These are phyloP conservation scores for Xylaria polymorpha DNA, from an alignment of 2,329 filamentous ascomycete species.

Conservation along the genomic window DNA sequence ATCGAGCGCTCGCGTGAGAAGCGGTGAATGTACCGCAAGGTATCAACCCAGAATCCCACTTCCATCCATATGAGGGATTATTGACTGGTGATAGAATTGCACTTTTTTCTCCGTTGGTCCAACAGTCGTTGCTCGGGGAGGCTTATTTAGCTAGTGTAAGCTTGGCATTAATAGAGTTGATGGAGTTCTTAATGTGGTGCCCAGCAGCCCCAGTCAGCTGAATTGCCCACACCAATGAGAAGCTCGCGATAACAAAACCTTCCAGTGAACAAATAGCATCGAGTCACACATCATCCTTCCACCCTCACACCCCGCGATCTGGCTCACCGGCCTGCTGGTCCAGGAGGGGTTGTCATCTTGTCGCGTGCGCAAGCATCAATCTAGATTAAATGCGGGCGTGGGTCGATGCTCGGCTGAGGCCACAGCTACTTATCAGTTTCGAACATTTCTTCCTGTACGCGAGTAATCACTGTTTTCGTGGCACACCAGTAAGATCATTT, in stretches of 20 bases:
- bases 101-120: constrained; percentile 10
- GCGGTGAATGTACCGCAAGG: constrained; percentile 27
- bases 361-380: constrained; percentile 26
- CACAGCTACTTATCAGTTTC: constrained; percentile 6
- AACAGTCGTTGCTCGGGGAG: constrained; percentile 5
- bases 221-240: constrained; percentile 31
- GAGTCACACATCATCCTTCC: constrained; percentile 24
- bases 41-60: constrained; percentile 18
- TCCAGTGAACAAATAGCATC: constrained; percentile 30
- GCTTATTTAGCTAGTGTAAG: constrained; percentile 5
- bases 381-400: constrained; percentile 14
- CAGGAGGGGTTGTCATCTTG: constrained; percentile 22
- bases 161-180: constrained; percentile 24
- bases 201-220: constrained; percentile 30
- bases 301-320: constrained; percentile 37
- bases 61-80: constrained; percentile 29
- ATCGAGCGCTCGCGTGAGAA: constrained; percentile 9
- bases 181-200: constrained; percentile 4
- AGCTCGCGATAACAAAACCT: constrained; percentile 32
- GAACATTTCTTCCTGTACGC: constrained; percentile 13
- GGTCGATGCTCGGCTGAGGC: constrained; percentile 5
- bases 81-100: constrained; percentile 19
- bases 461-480: constrained; percentile 10
- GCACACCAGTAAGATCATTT: constrained; percentile 20
- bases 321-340: constrained; percentile 16